phyloP scores from a whole-genome alignment of 768 basidiomycete species.

The Calvatia gigantea region DNA sequence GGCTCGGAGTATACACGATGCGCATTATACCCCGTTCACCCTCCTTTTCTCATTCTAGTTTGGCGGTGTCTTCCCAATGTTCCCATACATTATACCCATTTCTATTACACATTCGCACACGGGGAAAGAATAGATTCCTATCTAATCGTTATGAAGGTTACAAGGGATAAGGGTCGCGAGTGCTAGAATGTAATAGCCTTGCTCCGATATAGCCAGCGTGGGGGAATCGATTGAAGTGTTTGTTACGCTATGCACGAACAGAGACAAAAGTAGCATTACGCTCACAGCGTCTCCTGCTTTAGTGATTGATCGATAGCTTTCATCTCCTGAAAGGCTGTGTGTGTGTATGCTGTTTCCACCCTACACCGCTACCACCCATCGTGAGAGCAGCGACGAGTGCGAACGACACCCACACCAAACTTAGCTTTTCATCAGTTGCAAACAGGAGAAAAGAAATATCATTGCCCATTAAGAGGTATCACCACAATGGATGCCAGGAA shows the following conservation, averaged over 20 bases:
- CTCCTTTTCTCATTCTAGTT: background rate
- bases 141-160: background rate
- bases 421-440: background rate
- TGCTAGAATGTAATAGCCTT: background rate
- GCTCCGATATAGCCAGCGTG: background rate
- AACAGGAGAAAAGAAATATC: background rate
- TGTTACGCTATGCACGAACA: background rate
- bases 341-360: background rate
- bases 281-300: background rate
- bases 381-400: background rate
- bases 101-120: background rate
- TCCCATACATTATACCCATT: too few species aligned
- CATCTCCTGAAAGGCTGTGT: background rate
- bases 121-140: background rate
- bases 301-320: background rate
- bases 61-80: background rate
- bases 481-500: background rate
- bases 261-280: background rate
- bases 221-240: background rate
- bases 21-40: background rate
- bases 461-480: background rate
- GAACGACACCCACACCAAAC: background rate
- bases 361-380: background rate
- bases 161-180: background rate
- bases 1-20: background rate